Base-by-base conservation (phyloP, 495 filamentous ascomycete species). In the Aspergillus nanangensis region DNA sequence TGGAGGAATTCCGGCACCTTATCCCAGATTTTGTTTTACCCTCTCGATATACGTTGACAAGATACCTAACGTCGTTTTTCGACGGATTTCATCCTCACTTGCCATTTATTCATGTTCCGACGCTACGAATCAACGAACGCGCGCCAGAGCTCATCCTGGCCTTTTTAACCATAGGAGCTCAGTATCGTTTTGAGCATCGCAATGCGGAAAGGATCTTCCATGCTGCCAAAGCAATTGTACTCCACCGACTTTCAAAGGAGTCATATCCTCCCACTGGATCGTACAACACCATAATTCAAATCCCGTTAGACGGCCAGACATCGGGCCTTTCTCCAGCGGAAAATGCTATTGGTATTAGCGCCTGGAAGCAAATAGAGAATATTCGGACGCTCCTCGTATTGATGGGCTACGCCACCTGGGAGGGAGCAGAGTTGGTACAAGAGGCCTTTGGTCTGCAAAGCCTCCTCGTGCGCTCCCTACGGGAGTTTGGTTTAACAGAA, bases 381-480 rank as follows among this genome's bases (percentile, higher is more conserved):
- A 66, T 66, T 24, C 59, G 67, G 8, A 66, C 63, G 22, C 49
- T 70, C 2, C 53, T 68, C 5, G 47, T 58, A 0, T 51, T 70
- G 18, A 70, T 70, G 65, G 61, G 61, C 8, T 70, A 65, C 41
- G 50, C 67, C 5, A 68, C 67, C 3, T 70, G 67, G 67, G 67
- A 70, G 36, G 55, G 48, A 38, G 56, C 61, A 9, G 55, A 58
- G n/a, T 52, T 68, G 13, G 61, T 70, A 5, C 67, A 67, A 34
- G 67, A 70, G 40, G 58, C 67, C 3, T 63, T 68, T 21, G 52
- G 53, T 19, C 45, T 70, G 1, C 67, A 68, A 34, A 50, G 36
- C 13, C 47, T 68, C 18, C 48, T 70, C 22, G 62, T 66, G 21
- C 62, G 62, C 29, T 56, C 57, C 29, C 50, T 69, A 8, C 63